A percentile compares a stretch with the other conserved stretches of the same genome.
phyloP scores from a whole-genome alignment of 768 basidiomycete genomes.

The Lactifluus volemus region DNA sequence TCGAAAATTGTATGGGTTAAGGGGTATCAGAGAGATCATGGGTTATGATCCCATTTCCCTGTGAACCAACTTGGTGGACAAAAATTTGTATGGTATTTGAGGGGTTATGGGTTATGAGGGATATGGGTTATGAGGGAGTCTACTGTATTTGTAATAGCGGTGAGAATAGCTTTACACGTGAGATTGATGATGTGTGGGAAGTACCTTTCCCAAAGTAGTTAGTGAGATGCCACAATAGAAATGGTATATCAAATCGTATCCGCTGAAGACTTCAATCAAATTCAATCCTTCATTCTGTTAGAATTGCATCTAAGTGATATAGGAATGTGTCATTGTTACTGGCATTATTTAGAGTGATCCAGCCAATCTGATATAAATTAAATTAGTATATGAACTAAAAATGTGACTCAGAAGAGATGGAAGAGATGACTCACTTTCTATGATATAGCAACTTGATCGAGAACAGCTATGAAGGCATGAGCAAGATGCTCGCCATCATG shows the following conservation, averaged over 20 bases:
- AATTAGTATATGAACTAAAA: neutral
- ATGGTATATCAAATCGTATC: conserved; percentile 7
- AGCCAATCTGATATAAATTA: conserved; percentile 29
- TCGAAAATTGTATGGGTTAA: no score
- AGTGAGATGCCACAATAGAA: no score
- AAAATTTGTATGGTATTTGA: no score
- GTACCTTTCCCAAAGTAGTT: conserved; percentile 3
- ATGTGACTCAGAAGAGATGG: no score
- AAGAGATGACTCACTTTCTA: conserved; percentile 19
- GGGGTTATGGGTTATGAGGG: no score
- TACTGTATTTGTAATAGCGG: neutral
- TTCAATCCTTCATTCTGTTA: conserved; percentile 5
- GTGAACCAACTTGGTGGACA: no score
- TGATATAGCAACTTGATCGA: conserved; percentile 25
- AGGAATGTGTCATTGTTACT: conserved; percentile 22
- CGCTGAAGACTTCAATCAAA: conserved; percentile 19
- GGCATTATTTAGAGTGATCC: conserved; percentile 28
- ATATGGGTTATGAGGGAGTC: no score
- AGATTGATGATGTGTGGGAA: conserved; percentile 20
- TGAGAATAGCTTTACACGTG: neutral
- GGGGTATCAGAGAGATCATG: no score
- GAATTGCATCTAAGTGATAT: neutral
- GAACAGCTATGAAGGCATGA: conserved; percentile 25
- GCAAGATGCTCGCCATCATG: conserved; percentile 35
- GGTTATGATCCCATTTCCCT: no score